Evolutionary conservation across 2,329 filamentous ascomycete species (phyloP), one percentile per base, ranked within the genome.

Genomic region (Mycosphaerella arachidis): DNA sequence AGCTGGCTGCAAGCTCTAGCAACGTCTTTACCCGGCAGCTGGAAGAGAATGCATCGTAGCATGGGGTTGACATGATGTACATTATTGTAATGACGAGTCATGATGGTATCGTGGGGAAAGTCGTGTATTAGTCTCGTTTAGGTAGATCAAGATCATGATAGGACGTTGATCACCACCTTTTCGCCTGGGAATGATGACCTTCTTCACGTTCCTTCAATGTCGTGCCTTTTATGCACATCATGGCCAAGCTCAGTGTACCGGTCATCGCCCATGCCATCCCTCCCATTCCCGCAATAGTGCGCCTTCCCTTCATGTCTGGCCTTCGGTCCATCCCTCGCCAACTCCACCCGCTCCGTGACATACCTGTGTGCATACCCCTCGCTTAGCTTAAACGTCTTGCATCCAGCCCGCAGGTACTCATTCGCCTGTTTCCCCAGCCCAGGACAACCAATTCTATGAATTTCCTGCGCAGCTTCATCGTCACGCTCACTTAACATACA

Each of bases 1-100:
- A 63, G 53, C 50, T 69, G 20, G 66, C 66, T 13, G 43, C 46
- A n/a, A 50, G 24, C 24, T 12, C 46, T 12, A 2, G 29, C 13
- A 30, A 4, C 4, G 9, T 50, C 46, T 50, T 29, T 16, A 43
- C 12, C 18, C 40, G 40, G 5, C 18, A 43, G 40, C 40, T n/a
- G 40, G 40, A 2, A n/a, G 40, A 18, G 40, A 18, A n/a, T 8
- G n/a, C 13, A n/a, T 16, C 40, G 5, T 43, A 43, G 40, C 13
- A 18, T 18, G 4, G 40, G 8, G 18, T 4, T 8, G 5, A 8
- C 4, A 6, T 18, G 16, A 13, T 12, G 40, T 18, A 8, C 40
- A 43, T 43, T n/a, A 43, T 43, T 7, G 24, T 24, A 24, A 24
- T 24, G 24, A 43, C 16, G 40, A 43, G 7, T 43, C 16, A 43